Conservation (phyloP, 768 basidiomycete genomes). For the Podaxis sp. region DNA sequence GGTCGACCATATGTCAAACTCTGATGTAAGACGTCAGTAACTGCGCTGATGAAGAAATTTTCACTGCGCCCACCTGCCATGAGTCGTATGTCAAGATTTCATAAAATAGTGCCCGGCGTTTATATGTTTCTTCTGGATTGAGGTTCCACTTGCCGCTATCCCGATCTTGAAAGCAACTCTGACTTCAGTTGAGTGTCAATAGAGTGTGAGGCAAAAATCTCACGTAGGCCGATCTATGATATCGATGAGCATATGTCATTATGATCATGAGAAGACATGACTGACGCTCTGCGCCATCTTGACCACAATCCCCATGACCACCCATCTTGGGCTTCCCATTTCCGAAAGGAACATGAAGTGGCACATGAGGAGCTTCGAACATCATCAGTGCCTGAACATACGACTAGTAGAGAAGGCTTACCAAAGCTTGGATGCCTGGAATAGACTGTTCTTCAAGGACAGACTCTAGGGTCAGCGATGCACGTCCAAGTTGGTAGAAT, state of each 20-base stretch:
- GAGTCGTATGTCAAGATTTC: constrained; percentile 69
- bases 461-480: constrained; percentile 60
- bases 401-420: constrained; percentile 29
- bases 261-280: constrained; percentile 24
- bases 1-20: constrained; percentile 73
- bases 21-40: constrained; percentile 31
- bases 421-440: constrained; percentile 64
- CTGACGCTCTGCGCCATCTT: constrained; percentile 70
- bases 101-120: constrained; percentile 61
- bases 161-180: constrained; percentile 47
- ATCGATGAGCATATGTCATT: constrained; percentile 15
- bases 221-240: constrained; percentile 64
- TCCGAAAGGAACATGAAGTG: constrained; percentile 53
- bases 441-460: constrained; percentile 66
- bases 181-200: not conserved
- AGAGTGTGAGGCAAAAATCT: constrained; percentile 30
- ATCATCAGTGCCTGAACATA: constrained; percentile 12
- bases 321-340: constrained; percentile 64
- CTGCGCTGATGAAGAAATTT: constrained; percentile 1
- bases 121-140: constrained; percentile 52
- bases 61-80: constrained; percentile 55
- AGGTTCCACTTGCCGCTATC: constrained; percentile 69
- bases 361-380: constrained; percentile 53
- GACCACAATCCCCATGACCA: constrained; percentile 67
- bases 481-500: constrained; percentile 60